Evolutionary conservation across 208 protist species (phyloP), one percentile per base, ranked within the genome.

Genomic region (Crithidia thermophila): DNA sequence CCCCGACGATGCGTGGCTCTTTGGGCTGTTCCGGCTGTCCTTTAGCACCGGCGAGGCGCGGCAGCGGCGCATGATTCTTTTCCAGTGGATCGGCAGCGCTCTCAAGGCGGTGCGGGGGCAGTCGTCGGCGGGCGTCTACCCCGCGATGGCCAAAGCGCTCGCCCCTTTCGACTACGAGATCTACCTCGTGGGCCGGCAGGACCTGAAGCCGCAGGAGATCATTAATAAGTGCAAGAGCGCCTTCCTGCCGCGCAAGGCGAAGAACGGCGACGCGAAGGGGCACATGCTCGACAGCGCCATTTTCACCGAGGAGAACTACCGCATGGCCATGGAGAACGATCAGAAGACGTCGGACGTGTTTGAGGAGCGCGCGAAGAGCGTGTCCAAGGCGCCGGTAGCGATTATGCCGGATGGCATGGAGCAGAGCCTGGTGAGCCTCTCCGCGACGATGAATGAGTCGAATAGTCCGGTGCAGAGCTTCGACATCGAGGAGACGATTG

Each of bases 41-140:
- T 84, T 95, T 64, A 77, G 69, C 45, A 75, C 39, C 27, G 69
- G 73, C 31, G 43, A 77, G 20, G 58, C 74, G 16, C 66, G 78
- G 1, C 51, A 84, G 61, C 75, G 79, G 13, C 81, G 84, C 2
- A 63, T 92, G 16, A 84, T 95, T 23, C 91, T 90, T 65, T 88
- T 95, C 73, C 87, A 93, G 71, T 95, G 85, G 82, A 92, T 92
- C 56, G 90, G 90, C 28, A 87, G 67, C 57, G 81, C 85, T 31
- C 69, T 90, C 16, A 76, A 75, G 40, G 51, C 80, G 7, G 79
- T 93, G 25, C 70, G 81, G 9, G 27, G 66, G n/a, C 21, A 33
- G 13, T 43, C 72, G 10, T 42, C 55, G 13, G 6, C 55, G 0
- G 81, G 76, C 10, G 59, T 92, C 10, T 91, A 89, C 68, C 82